A percentile compares a stretch with the other conserved stretches of the same genome.
phyloP scores from a whole-genome alignment of 768 basidiomycete species.

The Kondoa subrosea region DNA sequence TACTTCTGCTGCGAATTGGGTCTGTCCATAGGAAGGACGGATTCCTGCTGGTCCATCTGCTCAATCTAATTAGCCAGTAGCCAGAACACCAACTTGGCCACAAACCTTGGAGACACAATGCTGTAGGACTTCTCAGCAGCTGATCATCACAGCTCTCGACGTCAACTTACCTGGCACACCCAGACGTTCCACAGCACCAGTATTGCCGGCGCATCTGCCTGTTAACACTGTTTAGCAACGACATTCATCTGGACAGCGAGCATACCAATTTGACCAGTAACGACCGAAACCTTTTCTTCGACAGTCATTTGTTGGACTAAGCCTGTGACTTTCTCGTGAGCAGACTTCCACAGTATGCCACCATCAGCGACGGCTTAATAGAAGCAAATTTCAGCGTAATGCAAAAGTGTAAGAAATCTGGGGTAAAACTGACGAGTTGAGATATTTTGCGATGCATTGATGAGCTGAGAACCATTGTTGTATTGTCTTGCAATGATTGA shows the following conservation, averaged over 20 bases:
- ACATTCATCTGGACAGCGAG: no score
- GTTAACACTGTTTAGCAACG: no score
- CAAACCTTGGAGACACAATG: no score
- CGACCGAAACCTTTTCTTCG: neutral
- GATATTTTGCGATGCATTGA: neutral
- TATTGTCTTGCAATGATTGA: neutral
- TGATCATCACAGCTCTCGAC: neutral
- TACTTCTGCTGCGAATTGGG: neutral
- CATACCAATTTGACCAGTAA: neutral
- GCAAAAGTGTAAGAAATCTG: no score
- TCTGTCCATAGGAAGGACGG: neutral
- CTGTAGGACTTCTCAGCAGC: neutral
- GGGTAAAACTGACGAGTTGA: neutral
- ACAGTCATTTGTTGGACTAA: neutral
- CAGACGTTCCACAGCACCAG: neutral
- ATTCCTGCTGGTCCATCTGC: neutral
- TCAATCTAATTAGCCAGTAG: neutral
- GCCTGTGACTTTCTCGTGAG: neutral
- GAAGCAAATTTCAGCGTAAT: neutral
- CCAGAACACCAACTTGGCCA: no score
- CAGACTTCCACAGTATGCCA: neutral
- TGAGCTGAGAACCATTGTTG: neutral
- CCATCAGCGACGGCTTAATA: neutral
- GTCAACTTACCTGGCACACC: neutral
- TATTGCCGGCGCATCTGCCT: neutral